A percentile compares a stretch with the other conserved stretches of the same genome.
These are phyloP conservation scores for Hymenoscyphus fructigenus DNA, from an alignment of 2,329 filamentous ascomycete genomes.

Conservation along the genomic window DNA sequence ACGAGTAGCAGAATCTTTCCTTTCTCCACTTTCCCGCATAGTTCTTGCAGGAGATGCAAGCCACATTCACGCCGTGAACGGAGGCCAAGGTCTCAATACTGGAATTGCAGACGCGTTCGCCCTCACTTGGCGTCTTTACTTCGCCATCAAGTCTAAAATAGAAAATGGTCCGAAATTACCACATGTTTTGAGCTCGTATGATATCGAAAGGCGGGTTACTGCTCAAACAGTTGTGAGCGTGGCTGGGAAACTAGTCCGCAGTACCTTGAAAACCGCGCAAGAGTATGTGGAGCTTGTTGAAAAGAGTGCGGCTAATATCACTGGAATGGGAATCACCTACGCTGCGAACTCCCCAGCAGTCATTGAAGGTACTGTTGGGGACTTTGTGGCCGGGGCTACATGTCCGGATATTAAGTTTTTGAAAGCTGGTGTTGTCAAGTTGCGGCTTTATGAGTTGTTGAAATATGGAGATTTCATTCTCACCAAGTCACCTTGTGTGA, in stretches of 20 bases:
- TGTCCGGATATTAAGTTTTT: constrained; percentile 12
- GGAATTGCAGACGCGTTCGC: constrained; percentile 40
- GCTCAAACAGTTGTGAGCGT: constrained; percentile 48
- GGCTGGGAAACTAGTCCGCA: constrained; percentile 46
- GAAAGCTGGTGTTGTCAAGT: not conserved
- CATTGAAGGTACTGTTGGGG: constrained; percentile 7
- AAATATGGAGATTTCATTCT: constrained; percentile 5
- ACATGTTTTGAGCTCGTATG: constrained; percentile 44
- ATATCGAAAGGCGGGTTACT: constrained; percentile 44
- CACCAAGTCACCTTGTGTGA: not conserved
- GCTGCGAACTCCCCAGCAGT: not conserved
- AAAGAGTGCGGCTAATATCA: constrained; percentile 48
- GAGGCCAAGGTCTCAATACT: constrained; percentile 33
- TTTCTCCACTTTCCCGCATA: constrained; percentile 21
- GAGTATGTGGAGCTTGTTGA: constrained; percentile 49
- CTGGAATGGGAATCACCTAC: constrained; percentile 19
- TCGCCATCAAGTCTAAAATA: not conserved
- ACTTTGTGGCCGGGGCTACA: constrained; percentile 12
- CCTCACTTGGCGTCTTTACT: constrained; percentile 37
- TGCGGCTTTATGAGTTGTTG: constrained; percentile 5
- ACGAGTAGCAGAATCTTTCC: constrained; percentile 14
- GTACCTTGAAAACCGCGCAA: constrained; percentile 45
- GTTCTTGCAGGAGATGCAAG: constrained; percentile 38
- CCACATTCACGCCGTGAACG: constrained; percentile 31
- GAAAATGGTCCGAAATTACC: not conserved